Percentiles rank a stretch among this genome's conserved stretches.
These are phyloP conservation scores for Hypoxylon rickii DNA, from an alignment of 495 filamentous ascomycete species.

Conservation along the genomic window DNA sequence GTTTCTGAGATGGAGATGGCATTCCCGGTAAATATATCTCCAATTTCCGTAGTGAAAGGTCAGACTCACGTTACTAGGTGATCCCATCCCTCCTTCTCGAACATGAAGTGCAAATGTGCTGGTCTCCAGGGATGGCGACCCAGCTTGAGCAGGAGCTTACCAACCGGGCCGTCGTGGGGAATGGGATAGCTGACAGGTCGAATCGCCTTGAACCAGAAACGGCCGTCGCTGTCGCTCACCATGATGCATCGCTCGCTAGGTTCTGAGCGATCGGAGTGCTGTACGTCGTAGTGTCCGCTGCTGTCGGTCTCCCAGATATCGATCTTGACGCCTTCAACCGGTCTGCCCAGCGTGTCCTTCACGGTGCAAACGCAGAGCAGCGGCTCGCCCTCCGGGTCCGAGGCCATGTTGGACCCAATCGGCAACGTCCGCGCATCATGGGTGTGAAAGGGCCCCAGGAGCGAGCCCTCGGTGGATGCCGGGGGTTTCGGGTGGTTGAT, in stretches of 20 bases:
- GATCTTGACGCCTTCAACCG: constrained; percentile 72
- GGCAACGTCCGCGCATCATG: constrained; percentile 74
- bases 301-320: constrained; percentile 96
- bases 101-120: constrained; percentile 95
- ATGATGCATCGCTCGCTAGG: constrained; percentile 85
- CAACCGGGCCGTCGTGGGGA: constrained; percentile 87
- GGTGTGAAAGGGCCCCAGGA: constrained; percentile 92
- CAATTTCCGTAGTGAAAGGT: constrained; percentile 3
- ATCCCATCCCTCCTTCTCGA: constrained; percentile 81
- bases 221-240: constrained; percentile 67
- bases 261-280: constrained; percentile 68
- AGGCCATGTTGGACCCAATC: constrained; percentile 71
- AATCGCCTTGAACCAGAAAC: constrained; percentile 89
- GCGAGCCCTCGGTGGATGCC: constrained; percentile 78
- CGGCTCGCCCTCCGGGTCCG: constrained; percentile 70
- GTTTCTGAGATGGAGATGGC: not conserved
- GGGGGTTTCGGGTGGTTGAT: constrained; percentile 90
- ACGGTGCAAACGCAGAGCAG: constrained; percentile 79
- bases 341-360: constrained; percentile 67
- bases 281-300: constrained; percentile 87
- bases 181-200: constrained; percentile 89
- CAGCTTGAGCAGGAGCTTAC: constrained; percentile 71
- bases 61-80: constrained; percentile 79
- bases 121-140: constrained; percentile 81
- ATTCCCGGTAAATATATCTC: not conserved